phyloP scores from a whole-genome alignment of 805 yeast species.

The Blastobotrys mokoenaii region DNA sequence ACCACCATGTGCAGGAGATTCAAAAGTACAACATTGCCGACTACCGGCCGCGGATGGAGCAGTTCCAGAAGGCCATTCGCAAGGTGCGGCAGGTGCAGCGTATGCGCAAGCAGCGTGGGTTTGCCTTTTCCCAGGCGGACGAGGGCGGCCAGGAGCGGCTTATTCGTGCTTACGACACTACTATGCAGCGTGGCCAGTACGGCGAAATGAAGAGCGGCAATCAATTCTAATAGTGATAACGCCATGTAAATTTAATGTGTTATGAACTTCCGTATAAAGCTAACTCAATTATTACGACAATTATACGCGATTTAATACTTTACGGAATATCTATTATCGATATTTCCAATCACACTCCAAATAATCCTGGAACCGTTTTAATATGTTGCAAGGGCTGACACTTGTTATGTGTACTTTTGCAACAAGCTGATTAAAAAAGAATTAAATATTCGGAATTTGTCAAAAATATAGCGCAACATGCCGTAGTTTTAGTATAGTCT shows the following conservation, averaged over 20 bases:
- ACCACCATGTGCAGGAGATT: constrained; percentile 93
- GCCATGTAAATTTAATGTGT: background rate
- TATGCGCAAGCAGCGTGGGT: constrained; percentile 97
- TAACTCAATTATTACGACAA: no score
- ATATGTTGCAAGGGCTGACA: no score
- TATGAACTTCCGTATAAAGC: background rate
- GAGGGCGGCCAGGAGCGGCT: constrained; percentile 91
- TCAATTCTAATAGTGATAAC: background rate
- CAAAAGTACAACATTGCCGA: constrained; percentile 92
- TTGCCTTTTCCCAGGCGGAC: constrained; percentile 94
- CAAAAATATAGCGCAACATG: no score
- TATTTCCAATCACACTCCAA: no score
- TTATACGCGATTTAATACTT: no score
- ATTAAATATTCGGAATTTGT: no score
- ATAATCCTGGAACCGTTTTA: no score
- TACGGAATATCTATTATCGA: no score
- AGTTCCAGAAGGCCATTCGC: constrained; percentile 93
- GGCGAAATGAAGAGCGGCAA: constrained; percentile 41
- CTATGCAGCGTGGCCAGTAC: constrained; percentile 68
- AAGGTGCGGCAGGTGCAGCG: constrained; percentile 97
- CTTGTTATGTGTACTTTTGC: no score
- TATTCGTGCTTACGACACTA: constrained; percentile 91
- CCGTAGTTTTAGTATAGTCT: no score
- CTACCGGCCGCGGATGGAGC: constrained; percentile 91
- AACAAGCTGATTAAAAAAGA: no score